Conservation (phyloP, 352 stramenopile genomes). For the Phytophthora megakarya region DNA sequence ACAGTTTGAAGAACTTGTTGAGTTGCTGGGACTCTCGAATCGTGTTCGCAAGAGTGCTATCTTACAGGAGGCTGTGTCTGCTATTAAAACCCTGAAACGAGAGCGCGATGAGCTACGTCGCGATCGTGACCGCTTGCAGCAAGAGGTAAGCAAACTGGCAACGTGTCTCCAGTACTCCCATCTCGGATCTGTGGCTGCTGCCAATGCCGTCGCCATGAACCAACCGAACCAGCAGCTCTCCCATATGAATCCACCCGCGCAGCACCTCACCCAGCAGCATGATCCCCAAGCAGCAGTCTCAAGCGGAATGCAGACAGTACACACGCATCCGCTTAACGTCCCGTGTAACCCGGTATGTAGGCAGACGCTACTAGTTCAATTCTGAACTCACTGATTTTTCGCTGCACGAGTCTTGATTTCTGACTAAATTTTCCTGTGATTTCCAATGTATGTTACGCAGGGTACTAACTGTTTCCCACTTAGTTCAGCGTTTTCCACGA, state of each 20-base stretch:
- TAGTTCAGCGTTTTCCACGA: constrained; percentile 41
- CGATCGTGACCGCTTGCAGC: constrained; percentile 64
- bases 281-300: constrained; percentile 27
- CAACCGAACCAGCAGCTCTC: constrained; percentile 36
- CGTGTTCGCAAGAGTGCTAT: constrained; percentile 78
- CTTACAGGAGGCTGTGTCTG: constrained; percentile 67
- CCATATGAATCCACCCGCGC: constrained; percentile 32
- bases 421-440: constrained; percentile 16
- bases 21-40: constrained; percentile 71
- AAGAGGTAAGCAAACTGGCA: constrained; percentile 70
- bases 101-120: constrained; percentile 66
- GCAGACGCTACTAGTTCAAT: constrained; percentile 11
- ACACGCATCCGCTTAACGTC: constrained; percentile 44
- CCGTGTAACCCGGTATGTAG: constrained; percentile 42
- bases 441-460: constrained; percentile 22
- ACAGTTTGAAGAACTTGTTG: constrained; percentile 77
- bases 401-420: constrained; percentile 14
- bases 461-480: constrained; percentile 53
- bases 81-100: constrained; percentile 65
- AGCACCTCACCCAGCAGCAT: constrained; percentile 26
- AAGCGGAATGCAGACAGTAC: constrained; percentile 34
- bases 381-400: constrained; percentile 27
- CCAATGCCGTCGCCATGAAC: constrained; percentile 50
- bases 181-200: constrained; percentile 50
- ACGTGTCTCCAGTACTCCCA: constrained; percentile 73